Conservation (phyloP, 352 stramenopile genomes). For the Globisporangium nagaii region DNA sequence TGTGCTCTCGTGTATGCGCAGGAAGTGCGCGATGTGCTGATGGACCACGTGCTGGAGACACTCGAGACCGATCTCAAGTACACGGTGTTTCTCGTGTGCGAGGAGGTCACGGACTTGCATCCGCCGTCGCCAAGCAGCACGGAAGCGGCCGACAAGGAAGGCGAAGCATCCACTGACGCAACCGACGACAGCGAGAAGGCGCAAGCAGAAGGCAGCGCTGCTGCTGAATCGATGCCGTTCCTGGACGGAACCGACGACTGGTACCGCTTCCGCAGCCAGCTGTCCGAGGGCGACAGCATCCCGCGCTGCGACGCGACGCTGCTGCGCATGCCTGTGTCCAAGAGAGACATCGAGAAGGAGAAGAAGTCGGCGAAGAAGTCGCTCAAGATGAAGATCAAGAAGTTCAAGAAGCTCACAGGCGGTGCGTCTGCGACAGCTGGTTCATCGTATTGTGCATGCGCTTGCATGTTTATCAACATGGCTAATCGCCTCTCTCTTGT, state of each 20-base stretch:
- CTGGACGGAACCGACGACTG: conserved; percentile 28
- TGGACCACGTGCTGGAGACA: conserved; percentile 55
- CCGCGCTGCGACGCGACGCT: conserved; percentile 66
- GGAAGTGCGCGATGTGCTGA: conserved; percentile 62
- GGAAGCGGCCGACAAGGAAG: neutral
- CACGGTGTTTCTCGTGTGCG: conserved; percentile 64
- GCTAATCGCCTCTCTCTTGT: neutral
- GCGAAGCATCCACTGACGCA: neutral
- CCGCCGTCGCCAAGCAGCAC: neutral
- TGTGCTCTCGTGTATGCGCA: conserved; percentile 6
- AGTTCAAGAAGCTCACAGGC: conserved; percentile 69
- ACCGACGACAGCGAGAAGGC: neutral
- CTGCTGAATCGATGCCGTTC: conserved; percentile 19
- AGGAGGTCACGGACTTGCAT: conserved; percentile 56
- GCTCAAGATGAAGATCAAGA: conserved; percentile 87
- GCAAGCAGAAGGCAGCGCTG: neutral
- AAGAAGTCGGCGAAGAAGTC: conserved; percentile 74
- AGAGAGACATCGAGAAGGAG: conserved; percentile 65
- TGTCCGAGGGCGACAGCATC: conserved; percentile 75
- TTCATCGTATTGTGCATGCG: neutral
- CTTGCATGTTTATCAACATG: neutral
- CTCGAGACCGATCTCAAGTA: conserved; percentile 56
- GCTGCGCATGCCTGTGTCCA: conserved; percentile 65
- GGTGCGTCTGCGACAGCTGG: conserved; percentile 20
- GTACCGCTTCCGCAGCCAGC: conserved; percentile 39